Evolutionary conservation across 1,139 yeast genomes (phyloP).

Genomic region (Lodderomyces oxycetoniae): DNA sequence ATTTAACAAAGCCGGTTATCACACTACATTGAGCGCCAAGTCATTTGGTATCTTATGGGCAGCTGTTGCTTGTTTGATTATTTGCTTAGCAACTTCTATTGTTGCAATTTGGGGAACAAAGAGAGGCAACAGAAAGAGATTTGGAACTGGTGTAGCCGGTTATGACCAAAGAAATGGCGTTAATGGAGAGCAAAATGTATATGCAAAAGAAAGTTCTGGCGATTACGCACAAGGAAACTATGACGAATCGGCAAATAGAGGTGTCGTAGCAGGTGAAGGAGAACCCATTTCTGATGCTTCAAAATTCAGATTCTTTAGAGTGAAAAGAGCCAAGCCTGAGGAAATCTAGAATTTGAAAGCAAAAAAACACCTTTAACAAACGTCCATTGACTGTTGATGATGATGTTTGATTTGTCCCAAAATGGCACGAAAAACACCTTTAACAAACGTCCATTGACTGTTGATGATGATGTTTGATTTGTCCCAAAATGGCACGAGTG

Average conservation of each 20-base stretch:
- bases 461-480: no score
- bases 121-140: conserved; percentile 6
- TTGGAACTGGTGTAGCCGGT: conserved; percentile 3
- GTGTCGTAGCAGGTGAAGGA: conserved; percentile 5
- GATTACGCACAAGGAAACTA: conserved; percentile 9
- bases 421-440: no score
- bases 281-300: conserved; percentile 13
- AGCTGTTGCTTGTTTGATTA: conserved; percentile 13
- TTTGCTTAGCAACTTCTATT: conserved; percentile 11
- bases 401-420: no score
- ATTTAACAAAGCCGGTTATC: conserved; percentile 44
- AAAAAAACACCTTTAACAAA: no score
- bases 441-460: no score
- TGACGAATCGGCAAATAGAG: conserved; percentile 6
- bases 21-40: conserved; percentile 52
- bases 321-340: conserved; percentile 13
- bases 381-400: no score
- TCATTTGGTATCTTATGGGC: conserved; percentile 62
- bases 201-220: conserved; percentile 7
- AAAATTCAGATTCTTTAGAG: conserved; percentile 16
- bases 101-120: conserved; percentile 7
- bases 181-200: conserved; percentile 1
- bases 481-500: no score
- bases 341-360: conserved; percentile 7
- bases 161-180: background rate